phyloP scores from a whole-genome alignment of 306 rosid species.

The Citrullus colocynthis region DNA sequence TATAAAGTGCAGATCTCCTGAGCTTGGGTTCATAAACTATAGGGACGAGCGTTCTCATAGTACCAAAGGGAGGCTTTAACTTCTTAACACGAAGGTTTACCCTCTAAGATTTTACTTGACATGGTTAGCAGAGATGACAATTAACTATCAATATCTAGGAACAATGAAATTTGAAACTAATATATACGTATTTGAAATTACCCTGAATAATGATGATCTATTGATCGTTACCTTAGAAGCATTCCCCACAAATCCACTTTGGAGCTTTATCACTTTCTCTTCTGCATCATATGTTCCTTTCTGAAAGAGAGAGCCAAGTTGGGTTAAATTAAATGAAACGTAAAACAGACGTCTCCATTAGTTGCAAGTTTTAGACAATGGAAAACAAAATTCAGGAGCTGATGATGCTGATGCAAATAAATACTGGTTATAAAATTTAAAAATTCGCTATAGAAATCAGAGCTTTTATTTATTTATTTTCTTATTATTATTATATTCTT shows the following conservation, averaged over 20 bases:
- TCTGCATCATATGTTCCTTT: constrained; percentile 55
- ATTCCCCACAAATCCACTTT: constrained; percentile 65
- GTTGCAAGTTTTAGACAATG: not conserved
- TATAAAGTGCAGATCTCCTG: not conserved
- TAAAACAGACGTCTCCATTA: not conserved
- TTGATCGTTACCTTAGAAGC: constrained; percentile 61
- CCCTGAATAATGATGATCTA: not conserved
- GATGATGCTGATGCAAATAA: not conserved
- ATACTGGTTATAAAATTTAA: not conserved
- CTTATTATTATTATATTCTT: too few relatives aligned
- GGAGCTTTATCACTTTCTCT: constrained; percentile 58
- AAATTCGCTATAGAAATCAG: not conserved
- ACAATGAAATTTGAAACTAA: not conserved
- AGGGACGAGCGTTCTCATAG: not conserved
- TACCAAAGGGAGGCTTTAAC: not conserved
- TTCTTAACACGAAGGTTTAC: not conserved
- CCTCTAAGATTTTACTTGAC: not conserved
- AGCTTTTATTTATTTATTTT: not conserved
- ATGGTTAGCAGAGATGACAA: not conserved
- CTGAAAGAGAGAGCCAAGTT: constrained; percentile 19
- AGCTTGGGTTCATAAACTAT: not conserved
- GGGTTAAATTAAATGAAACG: not conserved
- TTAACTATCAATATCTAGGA: not conserved
- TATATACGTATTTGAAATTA: not conserved
- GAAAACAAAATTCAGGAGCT: not conserved